Conservation (phyloP, 371 early-diverging fungal genomes). For the Catenaria anguillulae region DNA sequence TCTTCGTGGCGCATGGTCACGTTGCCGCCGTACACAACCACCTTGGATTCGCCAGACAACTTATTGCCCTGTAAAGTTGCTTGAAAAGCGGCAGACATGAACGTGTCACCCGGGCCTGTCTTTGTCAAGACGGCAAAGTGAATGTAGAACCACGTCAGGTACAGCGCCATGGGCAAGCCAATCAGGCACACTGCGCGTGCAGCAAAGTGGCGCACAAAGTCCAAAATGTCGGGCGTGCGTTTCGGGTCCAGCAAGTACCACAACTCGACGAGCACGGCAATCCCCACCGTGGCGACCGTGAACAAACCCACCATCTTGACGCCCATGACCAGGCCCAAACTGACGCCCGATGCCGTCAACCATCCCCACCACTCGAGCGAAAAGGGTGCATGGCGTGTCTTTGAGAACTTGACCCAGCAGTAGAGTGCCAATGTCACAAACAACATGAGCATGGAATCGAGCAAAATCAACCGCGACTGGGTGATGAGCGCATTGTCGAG, state of each 20-base stretch:
- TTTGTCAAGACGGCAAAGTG: conserved; percentile 34
- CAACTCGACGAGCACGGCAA: conserved; percentile 71
- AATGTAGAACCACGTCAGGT: conserved; percentile 29
- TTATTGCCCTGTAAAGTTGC: conserved; percentile 58
- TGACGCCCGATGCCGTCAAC: conserved; percentile 51
- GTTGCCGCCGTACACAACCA: conserved; percentile 62
- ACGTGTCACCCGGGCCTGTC: conserved; percentile 80
- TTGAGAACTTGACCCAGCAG: conserved; percentile 71
- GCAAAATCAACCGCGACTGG: conserved; percentile 79
- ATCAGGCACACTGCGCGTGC: conserved; percentile 32
- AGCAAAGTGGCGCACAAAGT: conserved; percentile 30
- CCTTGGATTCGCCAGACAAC: conserved; percentile 31
- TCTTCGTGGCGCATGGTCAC: conserved; percentile 64
- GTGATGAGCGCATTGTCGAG: conserved; percentile 85
- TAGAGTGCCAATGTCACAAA: conserved; percentile 68
- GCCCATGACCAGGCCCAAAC: conserved; percentile 51
- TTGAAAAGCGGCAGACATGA: conserved; percentile 80
- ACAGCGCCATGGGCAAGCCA: conserved; percentile 24
- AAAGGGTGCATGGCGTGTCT: conserved; percentile 52
- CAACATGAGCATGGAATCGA: conserved; percentile 84
- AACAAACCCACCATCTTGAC: conserved; percentile 94
- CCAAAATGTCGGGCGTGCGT: conserved; percentile 55
- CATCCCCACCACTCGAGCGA: conserved; percentile 56
- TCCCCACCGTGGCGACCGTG: conserved; percentile 65
- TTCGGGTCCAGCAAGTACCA: conserved; percentile 78